Evolutionary conservation across 129 eudicot species (phyloP).

Genomic region (Helichrysum umbraculigerum): DNA sequence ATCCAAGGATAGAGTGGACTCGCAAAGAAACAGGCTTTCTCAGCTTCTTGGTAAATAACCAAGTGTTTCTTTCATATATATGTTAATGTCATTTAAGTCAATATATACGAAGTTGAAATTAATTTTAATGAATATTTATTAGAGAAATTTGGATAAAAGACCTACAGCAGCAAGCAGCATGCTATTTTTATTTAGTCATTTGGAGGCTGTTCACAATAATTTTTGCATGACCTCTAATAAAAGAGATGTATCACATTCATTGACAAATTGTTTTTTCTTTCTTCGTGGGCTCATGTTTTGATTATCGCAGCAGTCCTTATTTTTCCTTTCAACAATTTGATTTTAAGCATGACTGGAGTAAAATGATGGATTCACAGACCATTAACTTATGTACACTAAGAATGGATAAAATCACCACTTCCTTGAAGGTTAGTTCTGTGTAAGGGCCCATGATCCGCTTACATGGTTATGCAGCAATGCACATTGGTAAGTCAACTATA

Average conservation of each 20-base stretch:
- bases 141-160: too few relatives aligned
- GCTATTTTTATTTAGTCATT: too few relatives aligned
- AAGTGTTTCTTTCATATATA: not conserved
- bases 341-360: not conserved
- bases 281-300: not conserved
- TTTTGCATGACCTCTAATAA: too few relatives aligned
- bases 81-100: not conserved
- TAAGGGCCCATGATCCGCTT: not conserved
- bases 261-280: too few relatives aligned
- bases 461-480: not conserved
- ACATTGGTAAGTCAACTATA: not conserved
- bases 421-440: not conserved
- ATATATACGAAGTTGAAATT: too few relatives aligned
- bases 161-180: too few relatives aligned
- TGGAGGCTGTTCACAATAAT: too few relatives aligned
- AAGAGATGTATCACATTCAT: too few relatives aligned
- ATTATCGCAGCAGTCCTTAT: not conserved
- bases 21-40: not conserved
- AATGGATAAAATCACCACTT: not conserved
- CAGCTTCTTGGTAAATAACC: not conserved
- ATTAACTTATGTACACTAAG: not conserved
- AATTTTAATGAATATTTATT: too few relatives aligned
- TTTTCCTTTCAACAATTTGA: not conserved
- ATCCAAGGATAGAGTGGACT: not conserved
- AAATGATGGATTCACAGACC: not conserved